Percentiles rank a stretch among this genome's conserved stretches.
These are phyloP conservation scores for Rhododendron williamsianum DNA, from an alignment of 148 eudicot genomes.

Conservation along the genomic window DNA sequence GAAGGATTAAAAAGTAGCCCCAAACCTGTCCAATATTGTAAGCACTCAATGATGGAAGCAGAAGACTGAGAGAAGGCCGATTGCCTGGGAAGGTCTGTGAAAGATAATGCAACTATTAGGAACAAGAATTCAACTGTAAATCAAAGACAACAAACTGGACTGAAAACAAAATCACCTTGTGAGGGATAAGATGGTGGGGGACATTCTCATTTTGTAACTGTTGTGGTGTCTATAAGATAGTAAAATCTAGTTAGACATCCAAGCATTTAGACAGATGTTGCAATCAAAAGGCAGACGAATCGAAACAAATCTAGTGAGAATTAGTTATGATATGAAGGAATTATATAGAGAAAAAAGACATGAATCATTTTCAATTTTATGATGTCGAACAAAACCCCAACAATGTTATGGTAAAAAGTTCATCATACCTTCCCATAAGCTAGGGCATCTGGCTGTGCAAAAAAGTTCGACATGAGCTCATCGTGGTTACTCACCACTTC, in stretches of 20 bases:
- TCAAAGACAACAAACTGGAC: background rate
- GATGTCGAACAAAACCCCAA: background rate
- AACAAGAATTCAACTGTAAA: conserved; percentile 1
- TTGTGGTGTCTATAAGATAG: conserved; percentile 63
- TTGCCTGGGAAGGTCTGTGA: conserved; percentile 91
- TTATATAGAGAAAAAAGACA: background rate
- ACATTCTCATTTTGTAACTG: conserved; percentile 80
- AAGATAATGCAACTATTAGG: conserved; percentile 13
- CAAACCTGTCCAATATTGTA: conserved; percentile 92
- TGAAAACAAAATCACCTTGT: conserved; percentile 51
- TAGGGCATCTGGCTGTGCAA: conserved; percentile 98
- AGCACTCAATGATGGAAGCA: conserved; percentile 85
- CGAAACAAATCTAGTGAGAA: background rate
- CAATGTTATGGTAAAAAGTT: background rate
- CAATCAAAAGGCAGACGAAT: background rate
- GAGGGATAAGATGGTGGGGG: conserved; percentile 71
- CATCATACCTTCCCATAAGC: conserved; percentile 89
- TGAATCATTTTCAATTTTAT: background rate
- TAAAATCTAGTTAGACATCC: conserved; percentile 16
- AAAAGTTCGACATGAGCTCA: conserved; percentile 99
- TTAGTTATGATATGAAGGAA: background rate
- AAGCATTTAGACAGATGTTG: background rate
- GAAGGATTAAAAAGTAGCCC: background rate
- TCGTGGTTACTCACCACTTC: conserved; percentile 93
- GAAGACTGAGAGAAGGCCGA: conserved; percentile 92